Evolutionary conservation across 129 eudicot species (phyloP), one percentile per base, ranked within the genome.

Genomic region (Pulicaria dysenterica): DNA sequence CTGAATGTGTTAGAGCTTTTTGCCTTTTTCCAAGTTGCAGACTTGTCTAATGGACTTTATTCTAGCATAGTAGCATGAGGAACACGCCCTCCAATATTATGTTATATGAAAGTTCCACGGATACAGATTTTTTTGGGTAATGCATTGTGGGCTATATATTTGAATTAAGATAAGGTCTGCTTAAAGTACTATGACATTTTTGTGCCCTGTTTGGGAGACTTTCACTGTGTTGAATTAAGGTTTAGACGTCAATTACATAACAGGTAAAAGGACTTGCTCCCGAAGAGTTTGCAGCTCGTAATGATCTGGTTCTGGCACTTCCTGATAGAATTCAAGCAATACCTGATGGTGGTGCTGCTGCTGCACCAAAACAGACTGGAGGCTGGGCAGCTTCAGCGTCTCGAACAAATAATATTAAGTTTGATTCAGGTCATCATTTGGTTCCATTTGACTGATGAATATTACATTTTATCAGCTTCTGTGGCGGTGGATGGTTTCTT

Each of bases 211-310:
- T 24, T 69, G 61, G 17, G 49, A 40, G 44, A 24, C 15, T 69
- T 7, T 42, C 19, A 36, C 41, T 46, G 56, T 57, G 75, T 13
- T 40, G 16, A 14, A n/a, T 54, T 68, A 15, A 42, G 39, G 14
- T 68, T 44, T 34, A 42, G 37, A 54, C 15, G 39, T 38, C 15
- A 42, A 37, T 70, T 57, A 13, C 58, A 17, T 68, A 66, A 41
- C 83, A 92, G 96, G 98, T 89, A 36, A 92, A 92, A 83, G 97
- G 97, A 66, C 94, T 92, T 68, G 84, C 97, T 49, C 67, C 85
- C 5, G 94, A 92, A 75, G 97, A 92, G 58, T 84, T 84, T 79
- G 84, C 87, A 63, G 89, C 91, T 64, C 93, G 96, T 38, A 86
- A 86, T 64, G 96, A 89, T 71, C 64, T 92, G 80, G 97, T 81